A percentile compares a stretch with the other conserved stretches of the same genome.
phyloP scores from a whole-genome alignment of 2,329 filamentous ascomycete species.

The Epichloe sibirici region DNA sequence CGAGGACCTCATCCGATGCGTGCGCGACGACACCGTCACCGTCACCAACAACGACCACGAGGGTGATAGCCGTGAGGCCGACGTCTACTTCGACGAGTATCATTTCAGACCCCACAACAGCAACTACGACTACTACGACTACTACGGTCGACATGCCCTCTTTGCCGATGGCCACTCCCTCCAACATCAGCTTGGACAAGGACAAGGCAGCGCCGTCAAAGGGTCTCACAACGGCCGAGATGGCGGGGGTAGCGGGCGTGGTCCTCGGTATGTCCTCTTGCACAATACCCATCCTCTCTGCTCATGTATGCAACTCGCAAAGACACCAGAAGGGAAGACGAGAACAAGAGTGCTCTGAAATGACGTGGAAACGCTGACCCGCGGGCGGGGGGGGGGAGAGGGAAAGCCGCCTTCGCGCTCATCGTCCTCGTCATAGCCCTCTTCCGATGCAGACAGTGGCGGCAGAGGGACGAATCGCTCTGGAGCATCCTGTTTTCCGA shows the following conservation, averaged over 20 bases:
- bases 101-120: not conserved
- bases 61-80: not conserved
- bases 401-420: not conserved
- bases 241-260: not conserved
- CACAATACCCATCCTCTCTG: not conserved
- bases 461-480: not conserved
- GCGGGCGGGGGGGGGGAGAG: no score
- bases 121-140: not conserved
- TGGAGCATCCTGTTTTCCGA: not conserved
- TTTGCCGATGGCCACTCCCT: not conserved
- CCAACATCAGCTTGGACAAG: not conserved
- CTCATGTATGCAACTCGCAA: not conserved
- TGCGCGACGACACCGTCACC: not conserved
- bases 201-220: not conserved
- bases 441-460: not conserved
- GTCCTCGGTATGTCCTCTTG: not conserved
- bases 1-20: not conserved
- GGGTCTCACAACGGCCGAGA: not conserved
- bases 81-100: not conserved
- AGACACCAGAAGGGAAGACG: not conserved
- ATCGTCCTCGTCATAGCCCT: not conserved
- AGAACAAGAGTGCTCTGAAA: not conserved
- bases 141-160: not conserved
- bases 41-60: not conserved
- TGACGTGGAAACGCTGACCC: not conserved